phyloP scores from a whole-genome alignment of 2,329 filamentous ascomycete species.

The Verticillium zaregamsianum region DNA sequence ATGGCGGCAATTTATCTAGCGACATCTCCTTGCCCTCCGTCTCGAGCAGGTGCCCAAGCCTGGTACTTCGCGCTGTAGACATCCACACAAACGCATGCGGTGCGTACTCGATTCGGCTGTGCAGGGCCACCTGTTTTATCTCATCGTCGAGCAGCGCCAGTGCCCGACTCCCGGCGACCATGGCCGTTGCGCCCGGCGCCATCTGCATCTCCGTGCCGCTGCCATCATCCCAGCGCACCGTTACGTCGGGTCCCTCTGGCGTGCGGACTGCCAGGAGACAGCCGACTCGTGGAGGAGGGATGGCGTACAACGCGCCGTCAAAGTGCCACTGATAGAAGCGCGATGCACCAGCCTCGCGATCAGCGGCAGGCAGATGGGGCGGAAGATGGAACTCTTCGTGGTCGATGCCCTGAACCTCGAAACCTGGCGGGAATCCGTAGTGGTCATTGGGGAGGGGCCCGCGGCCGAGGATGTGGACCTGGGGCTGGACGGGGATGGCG shows the following conservation, averaged over 20 bases:
- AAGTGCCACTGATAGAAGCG: constrained; percentile 45
- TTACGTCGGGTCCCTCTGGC: constrained; percentile 29
- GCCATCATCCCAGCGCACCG: constrained; percentile 37
- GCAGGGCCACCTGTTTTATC: constrained; percentile 33
- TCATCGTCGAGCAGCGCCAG: constrained; percentile 35
- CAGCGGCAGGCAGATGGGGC: constrained; percentile 27
- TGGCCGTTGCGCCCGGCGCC: constrained; percentile 38
- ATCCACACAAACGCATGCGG: constrained; percentile 41
- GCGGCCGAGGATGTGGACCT: constrained; percentile 31
- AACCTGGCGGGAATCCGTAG: constrained; percentile 33
- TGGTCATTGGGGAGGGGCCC: constrained; percentile 32
- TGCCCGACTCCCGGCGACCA: constrained; percentile 35
- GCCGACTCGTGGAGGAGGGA: constrained; percentile 36
- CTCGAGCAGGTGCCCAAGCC: constrained; percentile 35
- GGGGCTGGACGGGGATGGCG: constrained; percentile 31
- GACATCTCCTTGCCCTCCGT: constrained; percentile 31
- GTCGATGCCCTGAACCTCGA: constrained; percentile 34
- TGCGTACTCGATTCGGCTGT: constrained; percentile 42
- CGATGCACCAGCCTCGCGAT: constrained; percentile 31
- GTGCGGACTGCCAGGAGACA: constrained; percentile 32
- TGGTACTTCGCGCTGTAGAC: constrained; percentile 30
- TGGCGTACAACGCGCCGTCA: constrained; percentile 37
- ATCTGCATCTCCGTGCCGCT: constrained; percentile 34
- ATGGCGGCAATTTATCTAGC: constrained; percentile 27
- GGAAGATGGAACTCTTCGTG: constrained; percentile 31